Percentiles rank a stretch among this genome's conserved stretches.
These are phyloP conservation scores for Elongisporangium senticosum DNA, from an alignment of 352 stramenopile species.

Conservation along the genomic window DNA sequence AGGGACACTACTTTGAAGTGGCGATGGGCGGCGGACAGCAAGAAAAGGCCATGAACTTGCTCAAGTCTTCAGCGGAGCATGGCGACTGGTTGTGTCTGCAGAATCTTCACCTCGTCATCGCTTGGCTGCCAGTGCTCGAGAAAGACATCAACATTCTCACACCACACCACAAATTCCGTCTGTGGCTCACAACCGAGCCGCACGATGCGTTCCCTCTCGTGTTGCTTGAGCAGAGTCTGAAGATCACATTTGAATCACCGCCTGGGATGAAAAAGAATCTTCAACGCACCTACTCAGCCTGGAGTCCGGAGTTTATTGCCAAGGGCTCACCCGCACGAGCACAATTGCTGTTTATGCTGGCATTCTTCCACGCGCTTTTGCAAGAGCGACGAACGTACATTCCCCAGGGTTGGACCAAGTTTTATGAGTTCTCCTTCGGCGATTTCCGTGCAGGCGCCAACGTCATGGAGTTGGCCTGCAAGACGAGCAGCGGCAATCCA, in stretches of 20 bases:
- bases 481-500: slow-evolving; percentile 18
- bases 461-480: slow-evolving; percentile 79
- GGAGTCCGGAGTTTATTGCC: slow-evolving; percentile 73
- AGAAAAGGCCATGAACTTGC: slow-evolving; percentile 83
- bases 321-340: slow-evolving; percentile 32
- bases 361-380: slow-evolving; percentile 86
- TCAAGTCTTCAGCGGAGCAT: slow-evolving; percentile 68
- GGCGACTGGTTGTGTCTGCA: slow-evolving; percentile 95
- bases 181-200: slow-evolving; percentile 94
- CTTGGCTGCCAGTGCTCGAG: slow-evolving; percentile 90
- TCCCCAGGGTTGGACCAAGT: slow-evolving; percentile 95
- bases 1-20: slow-evolving; percentile 89
- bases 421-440: slow-evolving; percentile 95
- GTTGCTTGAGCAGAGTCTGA: slow-evolving; percentile 90
- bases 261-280: slow-evolving; percentile 95
- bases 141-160: slow-evolving; percentile 82
- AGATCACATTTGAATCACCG: slow-evolving; percentile 94
- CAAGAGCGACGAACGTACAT: slow-evolving; percentile 90
- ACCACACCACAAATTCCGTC: slow-evolving; percentile 83
- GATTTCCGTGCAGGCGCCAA: slow-evolving; percentile 91
- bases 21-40: slow-evolving; percentile 94
- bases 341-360: slow-evolving; percentile 85
- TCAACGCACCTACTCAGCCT: slow-evolving; percentile 88
- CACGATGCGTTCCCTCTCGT: slow-evolving; percentile 89
- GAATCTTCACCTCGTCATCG: slow-evolving; percentile 94